These are phyloP conservation scores for Arctium minus DNA, from an alignment of 129 eudicot genomes.

Conservation along the genomic window DNA sequence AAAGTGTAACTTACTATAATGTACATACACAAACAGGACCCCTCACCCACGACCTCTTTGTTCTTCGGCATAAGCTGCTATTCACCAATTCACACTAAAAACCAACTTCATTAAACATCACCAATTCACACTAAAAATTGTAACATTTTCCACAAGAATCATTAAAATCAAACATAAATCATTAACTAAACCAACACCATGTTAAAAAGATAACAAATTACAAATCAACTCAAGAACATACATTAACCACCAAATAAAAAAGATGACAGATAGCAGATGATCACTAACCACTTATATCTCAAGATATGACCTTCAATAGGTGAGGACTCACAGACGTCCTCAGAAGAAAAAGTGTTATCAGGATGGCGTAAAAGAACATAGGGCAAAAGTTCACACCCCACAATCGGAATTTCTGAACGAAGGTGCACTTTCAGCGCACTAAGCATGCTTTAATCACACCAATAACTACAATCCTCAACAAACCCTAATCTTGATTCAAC, in stretches of 20 bases:
- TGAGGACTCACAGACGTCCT: constrained; percentile 42
- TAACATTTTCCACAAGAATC: too few species aligned
- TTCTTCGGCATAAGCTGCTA: too few species aligned
- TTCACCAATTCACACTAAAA: too few species aligned
- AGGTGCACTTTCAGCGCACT: constrained; percentile 67
- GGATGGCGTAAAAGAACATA: constrained; percentile 52
- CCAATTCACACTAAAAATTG: too few species aligned
- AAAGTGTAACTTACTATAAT: too few species aligned
- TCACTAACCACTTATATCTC: constrained; percentile 55
- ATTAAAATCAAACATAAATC: too few species aligned
- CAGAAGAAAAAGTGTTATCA: constrained; percentile 34
- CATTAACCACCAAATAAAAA: not conserved
- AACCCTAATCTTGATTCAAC: constrained; percentile 32
- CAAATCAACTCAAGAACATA: too few species aligned
- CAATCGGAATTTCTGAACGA: constrained; percentile 85
- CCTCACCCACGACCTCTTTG: too few species aligned
- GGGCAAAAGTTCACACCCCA: constrained; percentile 76
- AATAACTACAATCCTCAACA: constrained; percentile 5
- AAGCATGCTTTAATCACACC: constrained; percentile 36
- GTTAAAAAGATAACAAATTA: too few species aligned
- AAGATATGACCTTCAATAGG: constrained; percentile 49
- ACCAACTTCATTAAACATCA: too few species aligned
- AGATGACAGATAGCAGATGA: not conserved
- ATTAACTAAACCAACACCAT: too few species aligned
- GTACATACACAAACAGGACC: too few species aligned